phyloP scores from a whole-genome alignment of 2,329 filamentous ascomycete genomes.

The Fusarium avenaceum region DNA sequence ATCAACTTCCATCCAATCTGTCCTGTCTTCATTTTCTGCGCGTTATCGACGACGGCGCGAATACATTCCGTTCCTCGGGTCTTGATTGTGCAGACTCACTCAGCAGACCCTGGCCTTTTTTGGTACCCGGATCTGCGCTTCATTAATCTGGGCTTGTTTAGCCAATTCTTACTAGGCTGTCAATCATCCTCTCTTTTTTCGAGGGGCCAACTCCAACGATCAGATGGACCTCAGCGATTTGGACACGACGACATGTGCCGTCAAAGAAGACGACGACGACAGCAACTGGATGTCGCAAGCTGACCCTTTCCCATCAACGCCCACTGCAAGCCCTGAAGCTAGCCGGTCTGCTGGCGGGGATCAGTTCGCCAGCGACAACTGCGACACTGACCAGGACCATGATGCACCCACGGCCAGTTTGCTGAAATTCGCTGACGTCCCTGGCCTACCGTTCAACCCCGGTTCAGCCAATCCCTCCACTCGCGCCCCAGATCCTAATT shows the following conservation, averaged over 20 bases:
- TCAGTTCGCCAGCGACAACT: constrained; percentile 37
- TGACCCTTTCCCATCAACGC: constrained; percentile 34
- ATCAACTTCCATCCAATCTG: constrained; percentile 38
- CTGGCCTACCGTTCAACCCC: constrained; percentile 49
- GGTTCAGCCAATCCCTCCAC: constrained; percentile 48
- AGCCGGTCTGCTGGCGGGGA: constrained; percentile 37
- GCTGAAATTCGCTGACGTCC: constrained; percentile 50
- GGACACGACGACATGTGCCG: constrained; percentile 45
- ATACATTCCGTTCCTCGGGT: constrained; percentile 28
- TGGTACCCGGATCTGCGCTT: constrained; percentile 35
- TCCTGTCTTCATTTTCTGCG: constrained; percentile 23
- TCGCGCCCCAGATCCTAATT: constrained; percentile 45
- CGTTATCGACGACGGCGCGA: constrained; percentile 5
- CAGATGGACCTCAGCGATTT: constrained; percentile 45
- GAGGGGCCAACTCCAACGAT: constrained; percentile 42
- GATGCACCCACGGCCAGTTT: constrained; percentile 46
- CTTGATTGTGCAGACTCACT: constrained; percentile 24
- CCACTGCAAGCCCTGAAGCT: constrained; percentile 31
- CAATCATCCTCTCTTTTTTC: constrained; percentile 28
- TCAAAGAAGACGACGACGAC: constrained; percentile 28
- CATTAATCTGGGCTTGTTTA: constrained; percentile 30
- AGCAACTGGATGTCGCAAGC: constrained; percentile 23
- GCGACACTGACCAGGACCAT: constrained; percentile 45
- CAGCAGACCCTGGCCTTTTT: constrained; percentile 34
- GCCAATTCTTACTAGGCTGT: constrained; percentile 29